A percentile compares a stretch with the other conserved stretches of the same genome.
These are phyloP conservation scores for Fusarium pseudograminearum DNA, from an alignment of 2,329 filamentous ascomycete species.

Conservation along the genomic window DNA sequence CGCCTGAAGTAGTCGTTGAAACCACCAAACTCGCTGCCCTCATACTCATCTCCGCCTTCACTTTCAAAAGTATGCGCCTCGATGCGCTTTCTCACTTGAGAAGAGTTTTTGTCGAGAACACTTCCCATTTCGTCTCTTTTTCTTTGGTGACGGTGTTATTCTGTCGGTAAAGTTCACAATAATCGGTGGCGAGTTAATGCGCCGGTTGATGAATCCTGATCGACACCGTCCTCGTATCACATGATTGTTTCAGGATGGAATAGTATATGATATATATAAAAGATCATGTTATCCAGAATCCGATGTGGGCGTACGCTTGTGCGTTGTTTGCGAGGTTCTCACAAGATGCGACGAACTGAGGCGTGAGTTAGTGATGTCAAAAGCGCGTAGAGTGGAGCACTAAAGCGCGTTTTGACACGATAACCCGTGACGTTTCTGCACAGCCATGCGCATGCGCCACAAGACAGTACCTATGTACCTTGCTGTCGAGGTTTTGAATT, in stretches of 20 bases:
- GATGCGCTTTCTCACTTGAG: conserved; percentile 71
- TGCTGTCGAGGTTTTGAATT: conserved; percentile 6
- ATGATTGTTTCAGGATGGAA: background rate
- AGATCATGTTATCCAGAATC: background rate
- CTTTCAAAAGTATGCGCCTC: conserved; percentile 77
- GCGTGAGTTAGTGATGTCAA: conserved; percentile 18
- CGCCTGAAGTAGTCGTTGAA: conserved; percentile 92
- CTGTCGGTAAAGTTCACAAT: conserved; percentile 10
- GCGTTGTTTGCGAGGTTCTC: conserved; percentile 4
- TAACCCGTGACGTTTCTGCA: conserved; percentile 52
- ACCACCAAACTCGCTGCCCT: conserved; percentile 85
- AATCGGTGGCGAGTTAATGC: conserved; percentile 17
- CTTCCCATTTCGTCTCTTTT: conserved; percentile 63
- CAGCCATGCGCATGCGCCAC: conserved; percentile 43
- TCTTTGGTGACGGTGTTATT: background rate
- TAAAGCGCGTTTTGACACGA: conserved; percentile 53
- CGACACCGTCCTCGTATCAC: conserved; percentile 13
- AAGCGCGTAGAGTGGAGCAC: conserved; percentile 55
- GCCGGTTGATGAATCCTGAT: conserved; percentile 2
- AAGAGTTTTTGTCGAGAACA: conserved; percentile 72
- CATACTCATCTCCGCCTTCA: conserved; percentile 92
- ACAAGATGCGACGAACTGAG: background rate
- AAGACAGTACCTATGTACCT: conserved; percentile 29
- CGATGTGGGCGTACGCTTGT: background rate
- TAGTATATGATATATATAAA: background rate